phyloP scores from a whole-genome alignment of 2,329 filamentous ascomycete genomes.

The Fusarium redolens region DNA sequence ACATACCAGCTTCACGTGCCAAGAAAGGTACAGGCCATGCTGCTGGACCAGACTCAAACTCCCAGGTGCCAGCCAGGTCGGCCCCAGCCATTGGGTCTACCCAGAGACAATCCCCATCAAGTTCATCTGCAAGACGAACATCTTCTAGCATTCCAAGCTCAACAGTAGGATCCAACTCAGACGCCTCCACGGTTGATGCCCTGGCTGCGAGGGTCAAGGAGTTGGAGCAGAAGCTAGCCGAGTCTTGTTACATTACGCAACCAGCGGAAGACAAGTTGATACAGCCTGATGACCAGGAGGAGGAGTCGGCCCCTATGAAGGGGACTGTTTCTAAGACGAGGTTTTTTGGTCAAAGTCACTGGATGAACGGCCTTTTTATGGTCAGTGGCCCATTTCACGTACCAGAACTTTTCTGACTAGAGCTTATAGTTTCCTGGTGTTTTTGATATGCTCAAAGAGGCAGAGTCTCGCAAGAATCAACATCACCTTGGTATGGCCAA shows the following conservation, averaged over 20 bases:
- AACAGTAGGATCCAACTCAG: slow-evolving; percentile 42
- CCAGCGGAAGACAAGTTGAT: slow-evolving; percentile 27
- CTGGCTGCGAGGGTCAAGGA: slow-evolving; percentile 55
- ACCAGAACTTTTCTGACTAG: not conserved
- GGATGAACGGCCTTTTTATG: slow-evolving; percentile 58
- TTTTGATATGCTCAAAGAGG: slow-evolving; percentile 42
- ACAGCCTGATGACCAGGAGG: not conserved
- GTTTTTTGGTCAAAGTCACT: slow-evolving; percentile 63
- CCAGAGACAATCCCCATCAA: slow-evolving; percentile 6
- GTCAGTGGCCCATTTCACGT: slow-evolving; percentile 46
- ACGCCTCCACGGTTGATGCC: slow-evolving; percentile 45
- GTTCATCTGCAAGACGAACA: not conserved
- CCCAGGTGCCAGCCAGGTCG: slow-evolving; percentile 37
- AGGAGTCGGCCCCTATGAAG: slow-evolving; percentile 37
- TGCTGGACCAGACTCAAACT: slow-evolving; percentile 2
- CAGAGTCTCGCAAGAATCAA: slow-evolving; percentile 45
- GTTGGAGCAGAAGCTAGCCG: slow-evolving; percentile 57
- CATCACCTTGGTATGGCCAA: slow-evolving; percentile 49
- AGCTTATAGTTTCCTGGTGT: slow-evolving; percentile 47
- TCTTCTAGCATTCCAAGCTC: slow-evolving; percentile 45
- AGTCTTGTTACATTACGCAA: slow-evolving; percentile 40
- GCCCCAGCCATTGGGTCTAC: slow-evolving; percentile 16
- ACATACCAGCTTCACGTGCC: slow-evolving; percentile 46
- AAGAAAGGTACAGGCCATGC: slow-evolving; percentile 31
- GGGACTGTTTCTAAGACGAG: slow-evolving; percentile 57